These are phyloP conservation scores for Priceomyces medius DNA, from an alignment of 805 yeast genomes.

Conservation along the genomic window DNA sequence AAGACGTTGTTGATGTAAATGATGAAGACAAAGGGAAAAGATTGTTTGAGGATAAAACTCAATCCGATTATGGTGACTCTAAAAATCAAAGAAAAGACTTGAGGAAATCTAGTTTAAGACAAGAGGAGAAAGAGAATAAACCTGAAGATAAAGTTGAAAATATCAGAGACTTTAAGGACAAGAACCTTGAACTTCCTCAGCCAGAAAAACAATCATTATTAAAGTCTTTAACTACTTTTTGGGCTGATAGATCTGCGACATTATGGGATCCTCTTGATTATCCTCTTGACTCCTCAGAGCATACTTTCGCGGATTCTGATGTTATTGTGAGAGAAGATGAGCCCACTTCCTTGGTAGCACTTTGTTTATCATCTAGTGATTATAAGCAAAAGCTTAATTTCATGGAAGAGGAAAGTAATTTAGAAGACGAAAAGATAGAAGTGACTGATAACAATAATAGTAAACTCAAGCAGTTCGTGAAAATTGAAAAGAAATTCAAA, in stretches of 20 bases:
- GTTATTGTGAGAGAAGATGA: conserved; percentile 95
- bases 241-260: conserved; percentile 97
- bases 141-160: conserved; percentile 1
- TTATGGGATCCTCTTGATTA: conserved; percentile 91
- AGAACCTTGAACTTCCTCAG: conserved; percentile 32
- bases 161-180: conserved; percentile 1
- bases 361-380: conserved; percentile 84
- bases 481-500: conserved; percentile 43
- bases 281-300: conserved; percentile 79
- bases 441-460: conserved; percentile 28
- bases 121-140: conserved; percentile 4
- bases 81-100: background rate
- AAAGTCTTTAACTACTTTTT: conserved; percentile 82
- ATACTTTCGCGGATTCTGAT: conserved; percentile 88
- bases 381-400: conserved; percentile 62
- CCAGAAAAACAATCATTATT: conserved; percentile 74
- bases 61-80: background rate
- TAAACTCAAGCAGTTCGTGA: conserved; percentile 37
- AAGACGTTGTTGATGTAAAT: conserved; percentile 74
- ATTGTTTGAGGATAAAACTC: conserved; percentile 4
- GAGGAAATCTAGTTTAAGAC: background rate
- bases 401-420: conserved; percentile 10
- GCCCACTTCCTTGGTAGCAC: conserved; percentile 91
- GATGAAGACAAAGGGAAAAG: conserved; percentile 13
- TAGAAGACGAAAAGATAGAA: conserved; percentile 12